These are phyloP conservation scores for Cyberlindnera euphorbiiphila DNA, from an alignment of 805 yeast genomes.

Conservation along the genomic window DNA sequence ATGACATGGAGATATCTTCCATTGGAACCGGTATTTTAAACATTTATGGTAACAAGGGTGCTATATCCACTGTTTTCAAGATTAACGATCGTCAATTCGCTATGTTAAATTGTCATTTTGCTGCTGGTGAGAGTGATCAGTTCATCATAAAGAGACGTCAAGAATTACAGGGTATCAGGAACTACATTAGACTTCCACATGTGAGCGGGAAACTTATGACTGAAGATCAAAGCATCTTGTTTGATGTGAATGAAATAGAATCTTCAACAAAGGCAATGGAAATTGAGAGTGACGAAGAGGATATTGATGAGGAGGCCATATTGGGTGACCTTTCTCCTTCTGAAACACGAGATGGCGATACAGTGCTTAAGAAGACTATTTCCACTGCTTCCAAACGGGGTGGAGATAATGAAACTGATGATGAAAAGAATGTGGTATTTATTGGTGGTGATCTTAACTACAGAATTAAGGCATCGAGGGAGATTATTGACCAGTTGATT, in stretches of 20 bases:
- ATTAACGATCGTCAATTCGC: slow-evolving; percentile 32
- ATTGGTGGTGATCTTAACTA: slow-evolving; percentile 59
- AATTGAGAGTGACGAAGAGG: slow-evolving; percentile 17
- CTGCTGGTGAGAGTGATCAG: slow-evolving; percentile 43
- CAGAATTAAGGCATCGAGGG: slow-evolving; percentile 34
- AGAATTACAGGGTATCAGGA: slow-evolving; percentile 40
- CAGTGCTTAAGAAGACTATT: background rate
- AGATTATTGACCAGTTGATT: slow-evolving; percentile 29
- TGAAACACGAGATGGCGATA: slow-evolving; percentile 3
- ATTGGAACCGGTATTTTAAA: slow-evolving; percentile 56
- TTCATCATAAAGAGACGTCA: slow-evolving; percentile 38
- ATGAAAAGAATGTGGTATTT: slow-evolving; percentile 28
- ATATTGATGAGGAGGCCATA: slow-evolving; percentile 11
- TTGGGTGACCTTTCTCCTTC: slow-evolving; percentile 4
- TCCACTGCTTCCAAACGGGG: no score
- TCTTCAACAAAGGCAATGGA: slow-evolving; percentile 11
- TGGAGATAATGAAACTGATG: background rate
- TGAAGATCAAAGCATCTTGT: slow-evolving; percentile 25
- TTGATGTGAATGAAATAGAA: slow-evolving; percentile 29
- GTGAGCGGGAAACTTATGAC: slow-evolving; percentile 23
- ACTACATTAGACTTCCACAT: slow-evolving; percentile 27
- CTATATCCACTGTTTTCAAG: slow-evolving; percentile 42
- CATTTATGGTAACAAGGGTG: slow-evolving; percentile 62
- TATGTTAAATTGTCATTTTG: slow-evolving; percentile 49
- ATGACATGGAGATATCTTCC: slow-evolving; percentile 36